Percentiles rank a stretch among this genome's conserved stretches.
Conservation (phyloP, 208 protist species). For the Leptomonas pyrrhocoris region DNA sequence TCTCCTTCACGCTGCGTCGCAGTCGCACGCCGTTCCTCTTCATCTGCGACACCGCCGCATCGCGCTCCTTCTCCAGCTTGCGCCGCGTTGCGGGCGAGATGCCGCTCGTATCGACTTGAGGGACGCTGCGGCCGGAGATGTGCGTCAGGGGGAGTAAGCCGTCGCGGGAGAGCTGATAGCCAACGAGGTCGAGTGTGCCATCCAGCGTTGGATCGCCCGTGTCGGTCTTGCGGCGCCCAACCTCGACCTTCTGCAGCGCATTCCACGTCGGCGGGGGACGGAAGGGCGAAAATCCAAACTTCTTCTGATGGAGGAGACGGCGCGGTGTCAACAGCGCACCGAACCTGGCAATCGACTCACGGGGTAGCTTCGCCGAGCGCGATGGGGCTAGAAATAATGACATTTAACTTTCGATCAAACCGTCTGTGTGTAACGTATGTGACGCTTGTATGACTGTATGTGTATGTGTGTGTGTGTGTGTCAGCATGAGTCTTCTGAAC, state of each 20-base stretch:
- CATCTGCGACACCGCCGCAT: constrained; percentile 55
- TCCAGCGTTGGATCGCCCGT: constrained; percentile 77
- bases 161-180: constrained; percentile 88
- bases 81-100: constrained; percentile 38
- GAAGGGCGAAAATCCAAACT: constrained; percentile 23
- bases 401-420: background rate
- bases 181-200: constrained; percentile 79
- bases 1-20: constrained; percentile 87
- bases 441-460: too few species aligned
- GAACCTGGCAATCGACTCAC: background rate
- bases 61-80: constrained; percentile 52
- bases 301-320: constrained; percentile 31
- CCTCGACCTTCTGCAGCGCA: constrained; percentile 67
- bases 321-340: constrained; percentile 26
- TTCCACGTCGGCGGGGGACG: constrained; percentile 66
- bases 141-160: constrained; percentile 66
- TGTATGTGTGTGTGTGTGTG: background rate
- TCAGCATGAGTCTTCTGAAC: too few species aligned
- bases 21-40: constrained; percentile 74
- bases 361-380: background rate
- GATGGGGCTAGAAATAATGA: constrained; percentile 5
- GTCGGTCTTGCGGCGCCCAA: constrained; percentile 64
- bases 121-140: constrained; percentile 35
- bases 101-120: constrained; percentile 26
- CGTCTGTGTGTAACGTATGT: background rate